Percentiles rank a stretch among this genome's conserved stretches.
phyloP scores from a whole-genome alignment of 768 basidiomycete genomes.

The Pisolithus tinctorius region DNA sequence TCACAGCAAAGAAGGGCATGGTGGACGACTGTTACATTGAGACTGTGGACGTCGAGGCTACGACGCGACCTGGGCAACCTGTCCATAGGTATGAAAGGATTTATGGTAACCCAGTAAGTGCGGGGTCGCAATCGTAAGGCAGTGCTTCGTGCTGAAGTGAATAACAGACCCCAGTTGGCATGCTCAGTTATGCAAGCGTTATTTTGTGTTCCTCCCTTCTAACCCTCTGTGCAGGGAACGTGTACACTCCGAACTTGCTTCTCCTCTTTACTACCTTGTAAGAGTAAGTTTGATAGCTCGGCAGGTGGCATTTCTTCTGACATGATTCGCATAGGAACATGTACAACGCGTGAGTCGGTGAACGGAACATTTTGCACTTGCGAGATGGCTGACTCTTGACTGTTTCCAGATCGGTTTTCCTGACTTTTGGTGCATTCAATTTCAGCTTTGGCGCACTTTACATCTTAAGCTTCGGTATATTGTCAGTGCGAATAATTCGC shows the following conservation, averaged over 20 bases:
- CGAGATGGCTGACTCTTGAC: too few species aligned
- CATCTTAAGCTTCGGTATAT: constrained; percentile 19
- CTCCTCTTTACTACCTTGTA: constrained; percentile 24
- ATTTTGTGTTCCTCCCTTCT: constrained; percentile 24
- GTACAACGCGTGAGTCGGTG: constrained; percentile 17
- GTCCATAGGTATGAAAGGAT: constrained; percentile 23
- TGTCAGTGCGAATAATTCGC: constrained; percentile 9
- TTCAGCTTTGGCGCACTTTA: constrained; percentile 18
- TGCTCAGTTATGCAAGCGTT: constrained; percentile 24
- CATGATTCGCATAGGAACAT: constrained; percentile 15
- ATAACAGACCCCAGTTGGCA: constrained; percentile 20
- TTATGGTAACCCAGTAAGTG: constrained; percentile 19
- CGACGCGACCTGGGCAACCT: constrained; percentile 8
- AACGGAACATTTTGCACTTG: too few species aligned
- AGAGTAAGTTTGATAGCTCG: constrained; percentile 9
- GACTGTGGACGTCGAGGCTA: constrained; percentile 15
- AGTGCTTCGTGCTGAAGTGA: neutral
- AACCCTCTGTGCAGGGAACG: constrained; percentile 14
- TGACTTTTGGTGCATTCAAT: constrained; percentile 25
- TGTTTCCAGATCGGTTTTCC: constrained; percentile 17
- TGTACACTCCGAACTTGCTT: constrained; percentile 17
- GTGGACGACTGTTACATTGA: constrained; percentile 23
- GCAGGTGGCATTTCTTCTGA: constrained; percentile 4
- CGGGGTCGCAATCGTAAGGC: neutral
- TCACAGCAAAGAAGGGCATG: neutral